These are phyloP conservation scores for Trichoderma gamsii DNA, from an alignment of 495 filamentous ascomycete genomes.

Conservation along the genomic window DNA sequence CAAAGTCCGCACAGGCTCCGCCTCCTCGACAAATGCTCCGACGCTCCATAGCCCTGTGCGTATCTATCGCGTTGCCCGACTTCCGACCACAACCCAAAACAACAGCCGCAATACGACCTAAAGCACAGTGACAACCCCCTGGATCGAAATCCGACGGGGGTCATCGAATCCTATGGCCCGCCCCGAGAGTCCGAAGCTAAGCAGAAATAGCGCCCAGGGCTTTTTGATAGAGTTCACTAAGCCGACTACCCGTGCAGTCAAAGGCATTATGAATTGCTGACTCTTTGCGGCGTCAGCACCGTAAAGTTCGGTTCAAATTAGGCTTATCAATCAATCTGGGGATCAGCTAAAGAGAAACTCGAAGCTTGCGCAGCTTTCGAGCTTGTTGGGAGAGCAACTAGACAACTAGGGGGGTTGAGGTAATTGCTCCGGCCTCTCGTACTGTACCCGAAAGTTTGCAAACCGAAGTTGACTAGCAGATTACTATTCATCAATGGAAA, in stretches of 20 bases:
- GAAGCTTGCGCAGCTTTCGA: no score
- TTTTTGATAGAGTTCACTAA: not conserved
- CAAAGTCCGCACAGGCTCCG: not conserved
- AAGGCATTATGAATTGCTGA: not conserved
- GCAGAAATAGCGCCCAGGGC: not conserved
- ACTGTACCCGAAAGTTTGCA: no score
- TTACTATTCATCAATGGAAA: no score
- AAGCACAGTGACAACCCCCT: not conserved
- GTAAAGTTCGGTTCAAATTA: no score
- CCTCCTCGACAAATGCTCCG: constrained; percentile 1
- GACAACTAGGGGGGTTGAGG: no score
- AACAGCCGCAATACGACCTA: not conserved
- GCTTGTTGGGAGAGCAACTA: no score
- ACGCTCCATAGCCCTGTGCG: not conserved
- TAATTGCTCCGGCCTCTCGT: no score
- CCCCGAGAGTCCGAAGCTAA: constrained; percentile 5
- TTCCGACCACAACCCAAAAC: not conserved
- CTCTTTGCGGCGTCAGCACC: no score
- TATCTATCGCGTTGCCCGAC: not conserved
- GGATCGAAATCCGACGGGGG: not conserved
- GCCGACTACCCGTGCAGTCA: not conserved
- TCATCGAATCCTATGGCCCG: not conserved
- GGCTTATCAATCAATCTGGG: not conserved
- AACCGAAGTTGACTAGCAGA: no score
- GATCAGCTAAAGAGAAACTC: not conserved